Base-by-base conservation (phyloP, 1,284 basidiomycete genomes). In the Rhodotorula sp. region DNA sequence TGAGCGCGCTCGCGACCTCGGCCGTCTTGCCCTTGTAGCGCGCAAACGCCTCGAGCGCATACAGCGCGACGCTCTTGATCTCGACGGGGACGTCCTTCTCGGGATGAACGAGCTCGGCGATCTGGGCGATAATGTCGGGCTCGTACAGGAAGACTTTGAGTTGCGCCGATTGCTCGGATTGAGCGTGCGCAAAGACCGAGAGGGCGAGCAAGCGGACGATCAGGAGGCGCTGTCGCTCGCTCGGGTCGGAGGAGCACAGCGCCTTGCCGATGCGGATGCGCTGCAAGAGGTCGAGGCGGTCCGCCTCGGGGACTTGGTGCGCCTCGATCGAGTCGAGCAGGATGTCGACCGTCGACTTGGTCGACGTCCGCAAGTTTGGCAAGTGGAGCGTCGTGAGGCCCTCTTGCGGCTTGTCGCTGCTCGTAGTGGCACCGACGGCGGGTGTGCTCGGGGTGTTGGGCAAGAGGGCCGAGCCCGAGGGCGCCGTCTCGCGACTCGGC, bases 101-200 rank as follows among this genome's bases (percentile, higher is more conserved):
- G 43, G 91, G 87, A 78, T 91, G 90, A 51, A 97, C 85, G 21
- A 99, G 85, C 78, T 96, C 93, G n/a, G 93, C 91, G 67, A 97
- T 85, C 78, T 95, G 91, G 3, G 86, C 84, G 73, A 95, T 89
- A 60, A 97, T 84, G 79, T 95, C 92, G 23, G 96, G 95, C 81
- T 99, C 96, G 80, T 94, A 96, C 29, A 97, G 85, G 84, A 98
- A 97, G 59, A 98, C 85, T 20, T 90, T 88, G 3, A 90, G 88
- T 69, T 88, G 86, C 6, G 91, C 91, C 79, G 89, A 87, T 46
- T 86, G 85, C 81, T 99, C 96, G 54, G 85, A 69, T 80, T 82
- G 91, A 2, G 78, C 78, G 79, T 79, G 79, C 91, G 83, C 77
- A 71, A 85, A 97, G 70, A 95, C 91, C 20, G 93, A 91, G 57